phyloP scores from a whole-genome alignment of 768 basidiomycete species.

The Hygrophorus russula region DNA sequence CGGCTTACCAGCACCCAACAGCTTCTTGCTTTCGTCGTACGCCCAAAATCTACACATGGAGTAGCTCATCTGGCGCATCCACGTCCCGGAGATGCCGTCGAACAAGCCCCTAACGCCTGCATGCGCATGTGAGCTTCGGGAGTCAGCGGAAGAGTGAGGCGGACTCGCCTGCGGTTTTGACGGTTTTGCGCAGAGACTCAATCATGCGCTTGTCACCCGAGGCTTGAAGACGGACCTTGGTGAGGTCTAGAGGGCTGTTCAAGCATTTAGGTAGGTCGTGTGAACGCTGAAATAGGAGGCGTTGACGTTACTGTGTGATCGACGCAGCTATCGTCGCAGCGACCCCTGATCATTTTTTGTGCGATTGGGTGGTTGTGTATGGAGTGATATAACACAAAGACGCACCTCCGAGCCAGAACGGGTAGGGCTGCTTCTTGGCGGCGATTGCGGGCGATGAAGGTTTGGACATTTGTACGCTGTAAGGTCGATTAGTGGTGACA shows the following conservation, averaged over 20 bases:
- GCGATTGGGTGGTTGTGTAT: not conserved
- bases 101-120: conserved; percentile 61
- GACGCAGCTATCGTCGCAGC: conserved; percentile 86
- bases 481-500: no score
- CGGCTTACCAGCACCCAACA: conserved; percentile 44
- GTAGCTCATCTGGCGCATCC: conserved; percentile 89
- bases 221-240: conserved; percentile 86
- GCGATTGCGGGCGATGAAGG: not conserved
- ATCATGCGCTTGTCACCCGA: conserved; percentile 91
- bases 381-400: conserved; percentile 4
- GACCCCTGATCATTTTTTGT: conserved; percentile 30
- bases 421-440: conserved; percentile 63
- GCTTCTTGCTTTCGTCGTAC: conserved; percentile 84
- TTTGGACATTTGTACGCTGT: not conserved
- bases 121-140: conserved; percentile 17
- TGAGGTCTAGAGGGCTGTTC: conserved; percentile 69
- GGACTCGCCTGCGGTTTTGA: conserved; percentile 57
- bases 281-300: not conserved
- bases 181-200: conserved; percentile 70
- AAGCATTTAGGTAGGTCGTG: not conserved
- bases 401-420: conserved; percentile 77
- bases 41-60: conserved; percentile 90
- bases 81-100: conserved; percentile 82
- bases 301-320: conserved; percentile 61
- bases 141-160: not conserved